Base-by-base conservation (phyloP, 2,329 filamentous ascomycete species). In the Diaporthe humulicola region DNA sequence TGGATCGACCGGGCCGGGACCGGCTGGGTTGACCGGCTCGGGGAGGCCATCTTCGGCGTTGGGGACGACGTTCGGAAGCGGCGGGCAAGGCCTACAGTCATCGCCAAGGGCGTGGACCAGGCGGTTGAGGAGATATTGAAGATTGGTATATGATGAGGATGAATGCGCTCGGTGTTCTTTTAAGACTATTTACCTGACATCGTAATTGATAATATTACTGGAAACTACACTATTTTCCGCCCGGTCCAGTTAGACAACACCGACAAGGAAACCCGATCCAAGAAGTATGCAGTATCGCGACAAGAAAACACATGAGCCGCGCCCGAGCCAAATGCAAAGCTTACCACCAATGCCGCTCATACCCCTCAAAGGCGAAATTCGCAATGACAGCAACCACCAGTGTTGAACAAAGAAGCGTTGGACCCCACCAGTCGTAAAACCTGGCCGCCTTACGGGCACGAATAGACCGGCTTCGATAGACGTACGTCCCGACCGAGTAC, bases 401-500 rank as follows among this genome's bases (percentile, higher is more conserved):
- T 3, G 94, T 90, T 12, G 88, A 80, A 79, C 95, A 98, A 42
- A 99, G 88, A 30, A 92, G 85, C 5, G 89, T 95, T 0, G 97
- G 96, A 0, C 97, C 97, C 88, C 92, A 94, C 78, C 91, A 93
- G 83, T 99, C 97, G 83, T 98, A 97, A 84, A 97, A 99, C 79
- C 92, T 93, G 54, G 96, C 95, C n/a, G 94, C 95, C 77, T 92
- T 92, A 70, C 96, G 89, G 79, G 93, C 92, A 78, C 95, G 91
- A 81, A 98, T 98, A 76, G 95, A 95, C 77, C 90, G 88, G 78
- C 97, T 96, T 73, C 97, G 91, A 90, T 97, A 98, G 30, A 98
- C 86, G 82, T 98, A 99, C 71, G 98, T 91, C 64, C 88, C 90
- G 54, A 98, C 92, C 30, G 93, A 94, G 84, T 99, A 99, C 73